Base-by-base conservation (phyloP, 2,329 filamentous ascomycete species). In the Verticillium dahliae region DNA sequence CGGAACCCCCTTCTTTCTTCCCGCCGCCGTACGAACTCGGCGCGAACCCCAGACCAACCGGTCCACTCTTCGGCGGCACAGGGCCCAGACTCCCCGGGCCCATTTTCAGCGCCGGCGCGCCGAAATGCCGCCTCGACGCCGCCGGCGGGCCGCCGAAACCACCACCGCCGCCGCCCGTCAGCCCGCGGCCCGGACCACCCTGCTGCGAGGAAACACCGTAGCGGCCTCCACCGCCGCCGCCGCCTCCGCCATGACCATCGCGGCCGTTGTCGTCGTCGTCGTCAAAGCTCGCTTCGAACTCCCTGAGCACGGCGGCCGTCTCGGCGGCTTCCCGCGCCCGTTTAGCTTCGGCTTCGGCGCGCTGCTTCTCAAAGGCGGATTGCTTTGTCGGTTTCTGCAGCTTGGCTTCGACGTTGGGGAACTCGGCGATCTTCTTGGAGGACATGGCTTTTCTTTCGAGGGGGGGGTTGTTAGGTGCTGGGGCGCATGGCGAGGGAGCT, bases 341-440 rank as follows among this genome's bases (percentile, higher is more conserved):
- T 77, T 97, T 97, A 31, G 91, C 92, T 79, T 96, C 92, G 61
- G 90, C 91, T 73, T 96, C 92, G 63, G 91, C 91, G 74, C 90
- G 92, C 73, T 96, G 90, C 68, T 89, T 88, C 77, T 97, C 93
- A 73, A 96, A 97, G 33, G 90, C 83, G 22, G 92, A 96, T 72
- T 95, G 91, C 75, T 93, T 95, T 64, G 88, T 83, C 0, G 91
- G 87, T 57, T 91, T 91, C 61, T 89, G 85, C 58, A 95, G 86
- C 75, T 96, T 96, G 59, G 87, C 84, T 61, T 89, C 85, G 62
- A 91, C 81, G 69, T 92, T 85, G 14, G 90, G 88, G 69, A 94
- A 93, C 62, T 81, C 77, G 69, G 76, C 69, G 59, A 80, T 71
- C 65, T 80, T 78, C 67, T 81, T 80, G 64, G 77, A 76, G 38